Base-by-base conservation (phyloP, 352 stramenopile genomes). In the Phytophthora fragariae region DNA sequence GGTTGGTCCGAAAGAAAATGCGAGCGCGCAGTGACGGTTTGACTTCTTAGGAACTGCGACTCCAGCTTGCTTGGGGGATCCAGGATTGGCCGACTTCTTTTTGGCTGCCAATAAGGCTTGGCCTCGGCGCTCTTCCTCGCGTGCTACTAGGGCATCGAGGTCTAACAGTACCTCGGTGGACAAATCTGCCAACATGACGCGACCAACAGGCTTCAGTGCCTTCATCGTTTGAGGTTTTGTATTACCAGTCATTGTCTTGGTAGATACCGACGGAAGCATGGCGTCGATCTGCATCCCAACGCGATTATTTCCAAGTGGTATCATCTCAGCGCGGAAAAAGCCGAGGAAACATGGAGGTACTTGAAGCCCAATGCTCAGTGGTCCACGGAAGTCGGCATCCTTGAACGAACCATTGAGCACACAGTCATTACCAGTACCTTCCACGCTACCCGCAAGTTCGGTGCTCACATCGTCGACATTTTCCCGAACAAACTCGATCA, bases 301-400 rank as follows among this genome's bases (percentile, higher is more conserved):
- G 3, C 80, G 75, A 24, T 79, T 73, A 37, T 73, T 79, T 5
- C 75, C 77, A 24, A 92, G 39, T 2, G 75, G 39, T 12, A 92
- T 65, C n/a, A 83, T 90, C 64, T 90, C 79, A 10, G 80, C 57
- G 7, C 80, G 81, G 19, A 89, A 91, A 7, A 84, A 76, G 0
- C 86, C 86, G 2, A 92, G 79, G 24, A 92, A 92, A 58, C 86
- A 79, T 7, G 81, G 68, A 46, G 86, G 83, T 6, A 93, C 68
- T 0, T 68, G 59, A 35, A 91, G 50, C 12, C 79, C 77, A 4
- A 90, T 72, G 49, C 80, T 88, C 17, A 91, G 71, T 1, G 86
- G 84, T 12, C 86, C 86, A 15, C 75, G 57, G 35, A 78, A 93
- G 15, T 90, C 83, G 3, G 88, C 66, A 31, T 93, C 83, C 15